Conservation (phyloP, 495 filamentous ascomycete species). For the Tuber borchii region DNA sequence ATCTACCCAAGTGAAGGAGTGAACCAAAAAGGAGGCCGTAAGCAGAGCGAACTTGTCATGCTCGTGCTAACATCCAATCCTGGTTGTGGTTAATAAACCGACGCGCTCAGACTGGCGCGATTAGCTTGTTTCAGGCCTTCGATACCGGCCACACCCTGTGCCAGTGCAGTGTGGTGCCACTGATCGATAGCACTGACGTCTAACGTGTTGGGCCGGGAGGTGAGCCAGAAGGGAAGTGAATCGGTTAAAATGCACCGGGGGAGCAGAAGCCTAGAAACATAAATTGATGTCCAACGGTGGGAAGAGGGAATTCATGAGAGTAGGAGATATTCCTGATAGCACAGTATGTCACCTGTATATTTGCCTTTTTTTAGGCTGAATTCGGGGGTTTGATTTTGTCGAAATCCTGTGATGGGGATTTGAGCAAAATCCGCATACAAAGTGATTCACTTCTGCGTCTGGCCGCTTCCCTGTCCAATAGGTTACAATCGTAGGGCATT, state of each 20-base stretch:
- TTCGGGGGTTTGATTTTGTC: neutral
- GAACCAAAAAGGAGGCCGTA: slow-evolving; percentile 2
- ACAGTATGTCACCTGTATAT: neutral
- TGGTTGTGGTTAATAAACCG: neutral
- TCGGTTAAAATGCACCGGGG: too few relatives aligned
- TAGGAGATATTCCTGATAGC: neutral
- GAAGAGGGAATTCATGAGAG: neutral
- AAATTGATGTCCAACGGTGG: too few relatives aligned
- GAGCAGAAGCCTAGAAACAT: too few relatives aligned
- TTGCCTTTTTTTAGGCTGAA: neutral
- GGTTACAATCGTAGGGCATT: neutral
- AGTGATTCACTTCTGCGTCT: neutral
- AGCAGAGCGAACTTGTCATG: neutral
- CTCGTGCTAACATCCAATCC: neutral
- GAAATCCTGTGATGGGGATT: neutral
- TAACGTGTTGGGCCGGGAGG: neutral
- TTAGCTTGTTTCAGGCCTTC: neutral
- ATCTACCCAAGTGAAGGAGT: neutral
- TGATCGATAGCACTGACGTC: neutral
- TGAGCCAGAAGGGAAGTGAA: too few relatives aligned
- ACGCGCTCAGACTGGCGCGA: neutral
- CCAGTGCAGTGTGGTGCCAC: neutral
- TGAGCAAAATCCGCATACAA: neutral
- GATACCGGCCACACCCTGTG: neutral
- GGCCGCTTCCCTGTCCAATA: neutral